Base-by-base conservation (phyloP, 179 eudicot genomes). In the Vitellaria paradoxa region DNA sequence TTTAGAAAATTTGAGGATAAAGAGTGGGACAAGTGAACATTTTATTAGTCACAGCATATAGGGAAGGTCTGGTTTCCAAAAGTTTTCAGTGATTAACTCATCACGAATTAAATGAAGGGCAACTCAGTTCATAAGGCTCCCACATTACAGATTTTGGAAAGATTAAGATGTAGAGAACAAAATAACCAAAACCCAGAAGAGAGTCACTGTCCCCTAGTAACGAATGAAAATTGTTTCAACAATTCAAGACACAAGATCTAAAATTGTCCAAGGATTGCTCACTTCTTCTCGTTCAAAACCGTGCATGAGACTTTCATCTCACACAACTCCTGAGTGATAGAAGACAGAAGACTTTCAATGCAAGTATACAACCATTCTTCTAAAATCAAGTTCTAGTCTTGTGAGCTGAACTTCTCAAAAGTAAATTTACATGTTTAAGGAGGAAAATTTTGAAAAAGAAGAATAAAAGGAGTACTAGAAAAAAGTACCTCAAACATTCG, bases 401-500 rank as follows among this genome's bases (percentile, higher is more conserved):
- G 65, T 62, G 37, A 2, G 65, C 0, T 15, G 47, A 15, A 30
- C 74, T 53, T 55, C 62, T 71, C 47, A 30, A 30, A 52, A 53
- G 9, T 8, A 71, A 9, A 9, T 24, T 24, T 7, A 20, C 14
- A 55, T 70, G 23, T 13, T 70, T 45, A 24, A 10, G 37, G 37
- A 46, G 63, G 30, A 63, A 37, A 23, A 66, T n/a, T 47, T 24
- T 2, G 49, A 56, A 65, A 46, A 37, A 70, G 56, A 60, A 46
- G 3, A 52, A 73, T 21, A 64, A 60, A 40, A 56, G 13, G 53
- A 46, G 55, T 15, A 65, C 55, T 9, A 70, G 71, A 70, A 30
- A 53, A 12, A 74, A 40, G 67, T 89, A 90, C 97, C 90, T 77
- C 75, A 80, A 89, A 92, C 78, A 79, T 78, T 11, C 79, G 78